These are phyloP conservation scores for Gynochthodes officinalis DNA, from an alignment of 257 asterid genomes.

Conservation along the genomic window DNA sequence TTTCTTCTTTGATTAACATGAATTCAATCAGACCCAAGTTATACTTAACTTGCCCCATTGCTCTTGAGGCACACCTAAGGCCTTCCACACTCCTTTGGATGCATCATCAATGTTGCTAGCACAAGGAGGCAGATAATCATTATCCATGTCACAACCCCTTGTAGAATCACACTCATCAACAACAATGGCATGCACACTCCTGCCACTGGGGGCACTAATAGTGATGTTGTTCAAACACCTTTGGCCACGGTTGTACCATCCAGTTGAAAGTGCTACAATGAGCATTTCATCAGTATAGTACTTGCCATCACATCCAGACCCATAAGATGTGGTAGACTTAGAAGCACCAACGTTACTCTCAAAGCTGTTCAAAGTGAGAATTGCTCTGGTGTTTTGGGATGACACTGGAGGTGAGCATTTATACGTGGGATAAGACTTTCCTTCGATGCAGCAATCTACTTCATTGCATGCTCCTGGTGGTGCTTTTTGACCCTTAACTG, in stretches of 20 bases:
- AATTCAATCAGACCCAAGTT: not conserved
- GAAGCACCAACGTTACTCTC: constrained; percentile 30
- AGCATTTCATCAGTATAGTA: constrained; percentile 38
- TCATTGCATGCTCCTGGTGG: not conserved
- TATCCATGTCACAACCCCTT: constrained; percentile 33
- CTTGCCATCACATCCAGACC: constrained; percentile 33
- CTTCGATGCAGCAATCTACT: not conserved
- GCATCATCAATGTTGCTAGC: constrained; percentile 38
- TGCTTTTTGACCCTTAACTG: not conserved
- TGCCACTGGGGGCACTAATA: constrained; percentile 29
- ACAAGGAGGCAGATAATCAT: constrained; percentile 48
- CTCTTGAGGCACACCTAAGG: constrained; percentile 24
- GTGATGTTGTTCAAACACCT: constrained; percentile 36
- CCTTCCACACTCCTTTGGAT: constrained; percentile 41
- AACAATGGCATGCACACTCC: constrained; percentile 37
- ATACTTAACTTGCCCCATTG: not conserved
- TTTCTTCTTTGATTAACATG: too few species aligned
- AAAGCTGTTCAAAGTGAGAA: constrained; percentile 35
- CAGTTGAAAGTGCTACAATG: constrained; percentile 40
- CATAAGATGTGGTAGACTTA: not conserved
- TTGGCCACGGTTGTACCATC: constrained; percentile 35
- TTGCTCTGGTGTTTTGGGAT: constrained; percentile 27
- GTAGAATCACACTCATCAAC: constrained; percentile 49
- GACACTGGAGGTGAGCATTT: constrained; percentile 33
- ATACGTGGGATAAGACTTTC: not conserved